Evolutionary conservation across 208 protist genomes (phyloP).

Genomic region (Leishmania braziliensis): DNA sequence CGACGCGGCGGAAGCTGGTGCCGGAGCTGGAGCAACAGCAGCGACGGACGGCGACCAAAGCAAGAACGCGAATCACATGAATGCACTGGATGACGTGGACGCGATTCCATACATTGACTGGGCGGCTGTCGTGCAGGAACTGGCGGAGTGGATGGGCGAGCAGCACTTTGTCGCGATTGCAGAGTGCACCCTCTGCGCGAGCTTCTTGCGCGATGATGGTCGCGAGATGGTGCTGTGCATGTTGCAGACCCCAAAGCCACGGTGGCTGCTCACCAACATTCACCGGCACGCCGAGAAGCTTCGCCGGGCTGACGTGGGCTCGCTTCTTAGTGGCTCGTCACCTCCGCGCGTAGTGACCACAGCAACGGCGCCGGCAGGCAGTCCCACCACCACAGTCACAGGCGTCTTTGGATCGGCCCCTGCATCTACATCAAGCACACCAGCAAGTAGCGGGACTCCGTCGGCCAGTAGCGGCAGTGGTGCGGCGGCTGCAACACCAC

Average conservation of each 20-base stretch:
- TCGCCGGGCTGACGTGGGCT: conserved; percentile 15
- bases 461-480: conserved; percentile 1
- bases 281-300: conserved; percentile 31
- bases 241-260: conserved; percentile 63
- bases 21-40: background rate
- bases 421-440: background rate
- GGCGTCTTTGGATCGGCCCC: background rate
- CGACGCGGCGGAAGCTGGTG: background rate
- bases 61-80: background rate
- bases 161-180: conserved; percentile 30
- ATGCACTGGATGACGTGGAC: background rate
- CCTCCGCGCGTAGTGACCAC: conserved; percentile 1
- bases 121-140: conserved; percentile 61
- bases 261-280: conserved; percentile 27
- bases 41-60: background rate
- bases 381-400: conserved; percentile 6
- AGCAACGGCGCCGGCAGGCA: conserved; percentile 1
- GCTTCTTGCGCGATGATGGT: conserved; percentile 77
- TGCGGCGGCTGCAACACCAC: background rate
- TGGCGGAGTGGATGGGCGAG: conserved; percentile 48
- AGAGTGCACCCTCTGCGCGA: conserved; percentile 66
- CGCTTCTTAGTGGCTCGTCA: background rate
- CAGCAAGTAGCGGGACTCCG: background rate
- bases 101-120: conserved; percentile 51
- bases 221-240: conserved; percentile 81